Base-by-base conservation (phyloP, 176 grass and related monocot species). In the Rhynchospora pubera region DNA sequence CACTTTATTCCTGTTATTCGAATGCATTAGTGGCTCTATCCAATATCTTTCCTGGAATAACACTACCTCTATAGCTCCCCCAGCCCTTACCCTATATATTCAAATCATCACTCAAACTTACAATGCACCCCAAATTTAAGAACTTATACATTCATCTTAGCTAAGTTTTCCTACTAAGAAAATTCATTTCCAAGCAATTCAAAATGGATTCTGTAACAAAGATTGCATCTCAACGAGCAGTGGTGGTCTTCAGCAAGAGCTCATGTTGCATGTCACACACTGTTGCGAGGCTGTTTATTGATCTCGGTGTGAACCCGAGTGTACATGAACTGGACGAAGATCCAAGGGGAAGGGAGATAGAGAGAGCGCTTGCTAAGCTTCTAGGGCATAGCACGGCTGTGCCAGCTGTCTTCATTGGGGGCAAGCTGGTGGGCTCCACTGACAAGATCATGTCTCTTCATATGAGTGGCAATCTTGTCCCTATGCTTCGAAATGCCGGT, bases 211-310 rank as follows among this genome's bases (percentile, higher is more conserved):
- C 65, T 18, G 87, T 97, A 58, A 91, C 84, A 46, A 93, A 72
- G 73, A 84, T 93, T 11, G 93, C 86, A 9, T 83, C 86, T 6
- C 93, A 96, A 55, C 46, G 87, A 6, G 85, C 93, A 4, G 86
- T 96, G 52, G 93, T 93, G 64, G 84, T 93, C 64, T 97, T 93
- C 85, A 88, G 89, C 87, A 77, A 55, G 82, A 96, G 88, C 86
- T 92, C 93, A 0, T 96, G 93, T 84, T 91, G 93, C 85, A 92
- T 92, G 90, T 90, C 86, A 83, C 90, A 92, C 93, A 87, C 86
- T 1, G 82, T 91, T 73, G 84, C 81, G 42, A 83, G 88, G 9
- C 77, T 87, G 39, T 72, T 91, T n/a, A 59, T 58, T 9, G 86
- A 88, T 47, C 89, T 91, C 5, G 89, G 89, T 6, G 89, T 91